Evolutionary conservation across 2,329 filamentous ascomycete genomes (phyloP).

Genomic region (Cyphellophora europaea): DNA sequence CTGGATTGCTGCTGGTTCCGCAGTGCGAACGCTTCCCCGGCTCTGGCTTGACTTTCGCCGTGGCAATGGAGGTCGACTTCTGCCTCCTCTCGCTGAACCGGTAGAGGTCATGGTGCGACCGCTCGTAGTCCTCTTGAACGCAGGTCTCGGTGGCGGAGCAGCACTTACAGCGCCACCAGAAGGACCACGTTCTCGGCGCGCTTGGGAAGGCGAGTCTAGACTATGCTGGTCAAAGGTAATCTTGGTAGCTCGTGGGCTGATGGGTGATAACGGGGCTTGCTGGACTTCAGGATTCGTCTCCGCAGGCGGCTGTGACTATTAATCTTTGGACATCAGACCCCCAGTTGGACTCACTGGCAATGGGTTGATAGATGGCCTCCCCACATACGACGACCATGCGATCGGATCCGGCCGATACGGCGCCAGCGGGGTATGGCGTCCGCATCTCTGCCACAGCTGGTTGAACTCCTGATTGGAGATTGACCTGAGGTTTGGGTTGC

Average conservation of each 20-base stretch:
- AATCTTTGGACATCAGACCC: too few relatives aligned
- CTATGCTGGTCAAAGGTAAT: too few relatives aligned
- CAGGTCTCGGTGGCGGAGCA: slow-evolving; percentile 5
- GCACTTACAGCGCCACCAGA: not conserved
- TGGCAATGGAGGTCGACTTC: slow-evolving; percentile 7
- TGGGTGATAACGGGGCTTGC: too few relatives aligned
- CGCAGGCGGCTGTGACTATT: too few relatives aligned
- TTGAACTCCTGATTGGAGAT: slow-evolving; percentile 32
- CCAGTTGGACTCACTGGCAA: too few relatives aligned
- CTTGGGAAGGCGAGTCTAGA: too few relatives aligned
- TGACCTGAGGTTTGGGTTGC: slow-evolving; percentile 25
- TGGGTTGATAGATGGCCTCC: too few relatives aligned
- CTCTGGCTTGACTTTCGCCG: slow-evolving; percentile 12
- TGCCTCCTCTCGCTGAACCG: slow-evolving; percentile 8
- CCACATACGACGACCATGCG: too few relatives aligned
- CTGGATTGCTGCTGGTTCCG: not conserved
- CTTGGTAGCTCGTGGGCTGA: too few relatives aligned
- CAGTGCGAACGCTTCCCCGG: not conserved
- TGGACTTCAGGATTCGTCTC: too few relatives aligned
- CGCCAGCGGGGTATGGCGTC: slow-evolving; percentile 2
- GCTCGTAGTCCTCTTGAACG: slow-evolving; percentile 11
- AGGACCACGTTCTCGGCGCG: not conserved
- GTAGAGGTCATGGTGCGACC: slow-evolving; percentile 7
- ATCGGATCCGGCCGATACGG: not conserved
- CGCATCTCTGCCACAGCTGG: slow-evolving; percentile 26